Evolutionary conservation across 305 asterid genomes (phyloP).

Genomic region (Fraxinus angustifolia): DNA sequence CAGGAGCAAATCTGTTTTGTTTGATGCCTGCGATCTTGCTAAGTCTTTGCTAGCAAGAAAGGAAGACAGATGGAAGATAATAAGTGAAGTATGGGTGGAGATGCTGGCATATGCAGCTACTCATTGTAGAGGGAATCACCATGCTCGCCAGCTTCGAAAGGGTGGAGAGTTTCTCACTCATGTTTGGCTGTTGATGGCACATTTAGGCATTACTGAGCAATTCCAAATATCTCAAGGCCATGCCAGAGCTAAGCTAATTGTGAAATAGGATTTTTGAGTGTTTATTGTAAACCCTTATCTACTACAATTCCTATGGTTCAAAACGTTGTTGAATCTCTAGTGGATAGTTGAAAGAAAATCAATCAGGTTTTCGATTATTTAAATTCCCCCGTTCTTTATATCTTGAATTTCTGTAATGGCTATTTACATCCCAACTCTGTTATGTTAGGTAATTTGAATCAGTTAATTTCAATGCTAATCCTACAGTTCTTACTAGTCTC

Average conservation of each 20-base stretch:
- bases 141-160: conserved; percentile 54
- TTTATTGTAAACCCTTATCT: not conserved
- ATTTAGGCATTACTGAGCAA: conserved; percentile 51
- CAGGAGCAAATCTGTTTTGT: conserved; percentile 51
- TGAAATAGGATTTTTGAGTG: conserved; percentile 22
- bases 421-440: not conserved
- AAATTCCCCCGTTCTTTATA: not conserved
- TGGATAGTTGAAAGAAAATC: not conserved
- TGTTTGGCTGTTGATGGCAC: conserved; percentile 64
- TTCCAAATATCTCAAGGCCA: conserved; percentile 50
- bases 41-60: conserved; percentile 6
- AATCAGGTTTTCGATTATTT: not conserved
- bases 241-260: conserved; percentile 43
- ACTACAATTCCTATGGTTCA: not conserved
- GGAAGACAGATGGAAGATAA: conserved; percentile 26
- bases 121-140: conserved; percentile 44
- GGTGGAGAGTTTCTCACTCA: conserved; percentile 56
- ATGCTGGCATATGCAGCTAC: conserved; percentile 45
- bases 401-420: not conserved
- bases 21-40: conserved; percentile 45
- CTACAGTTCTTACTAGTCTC: not conserved
- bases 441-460: not conserved
- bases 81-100: conserved; percentile 43
- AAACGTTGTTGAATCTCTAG: not conserved
- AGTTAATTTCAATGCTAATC: not conserved